Conservation (phyloP, 345 rosid genomes). For the Mangifera indica region DNA sequence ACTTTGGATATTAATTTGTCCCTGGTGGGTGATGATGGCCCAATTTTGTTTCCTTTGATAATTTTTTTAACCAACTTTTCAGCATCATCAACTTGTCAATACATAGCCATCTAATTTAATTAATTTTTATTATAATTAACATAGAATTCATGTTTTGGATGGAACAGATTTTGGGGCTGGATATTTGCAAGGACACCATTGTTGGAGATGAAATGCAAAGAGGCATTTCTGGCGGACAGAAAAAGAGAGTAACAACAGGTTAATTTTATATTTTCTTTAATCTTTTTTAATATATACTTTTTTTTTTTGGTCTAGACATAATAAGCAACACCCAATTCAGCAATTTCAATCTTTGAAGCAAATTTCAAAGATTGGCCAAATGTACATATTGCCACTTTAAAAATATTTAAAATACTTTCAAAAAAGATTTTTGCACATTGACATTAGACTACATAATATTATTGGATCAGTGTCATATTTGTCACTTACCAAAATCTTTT, state of each 20-base stretch:
- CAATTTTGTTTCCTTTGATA: neutral
- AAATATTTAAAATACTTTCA: no score
- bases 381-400: no score
- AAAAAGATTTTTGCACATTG: no score
- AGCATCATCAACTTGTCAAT: neutral
- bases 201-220: slow-evolving; percentile 81
- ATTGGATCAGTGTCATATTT: no score
- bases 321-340: neutral
- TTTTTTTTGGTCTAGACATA: neutral
- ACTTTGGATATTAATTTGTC: neutral
- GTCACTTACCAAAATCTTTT: no score
- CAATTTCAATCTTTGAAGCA: neutral
- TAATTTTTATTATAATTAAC: neutral
- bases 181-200: slow-evolving; percentile 76
- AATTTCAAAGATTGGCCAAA: slow-evolving; percentile 5
- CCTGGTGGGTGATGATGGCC: slow-evolving; percentile 7
- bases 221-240: slow-evolving; percentile 93
- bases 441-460: no score
- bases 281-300: neutral
- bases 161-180: slow-evolving; percentile 76
- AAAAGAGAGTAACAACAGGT: slow-evolving; percentile 82
- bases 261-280: neutral
- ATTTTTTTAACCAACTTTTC: neutral
- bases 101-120: no score
- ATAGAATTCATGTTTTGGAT: neutral